These are phyloP conservation scores for Nothophytophthora sp. DNA, from an alignment of 352 stramenopile species.

Conservation along the genomic window DNA sequence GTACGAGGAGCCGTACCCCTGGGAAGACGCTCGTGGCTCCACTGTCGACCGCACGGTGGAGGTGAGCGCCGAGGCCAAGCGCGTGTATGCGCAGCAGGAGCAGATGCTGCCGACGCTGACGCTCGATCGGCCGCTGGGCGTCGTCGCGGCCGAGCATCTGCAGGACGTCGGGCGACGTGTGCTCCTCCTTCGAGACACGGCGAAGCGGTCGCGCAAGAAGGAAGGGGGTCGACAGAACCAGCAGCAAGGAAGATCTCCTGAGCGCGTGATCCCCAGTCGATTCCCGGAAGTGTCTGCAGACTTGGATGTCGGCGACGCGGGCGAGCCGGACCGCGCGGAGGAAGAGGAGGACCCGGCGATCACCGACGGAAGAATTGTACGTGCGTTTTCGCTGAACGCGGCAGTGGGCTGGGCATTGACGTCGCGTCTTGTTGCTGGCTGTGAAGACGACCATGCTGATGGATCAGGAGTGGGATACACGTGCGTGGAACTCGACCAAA, in stretches of 20 bases:
- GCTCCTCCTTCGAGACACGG: slow-evolving; percentile 52
- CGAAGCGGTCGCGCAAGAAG: slow-evolving; percentile 34
- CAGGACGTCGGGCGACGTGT: slow-evolving; percentile 62
- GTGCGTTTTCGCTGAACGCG: no score
- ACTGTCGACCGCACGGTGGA: slow-evolving; percentile 49
- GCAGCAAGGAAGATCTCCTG: slow-evolving; percentile 19
- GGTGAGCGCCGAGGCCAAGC: slow-evolving; percentile 56
- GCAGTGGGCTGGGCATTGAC: neutral
- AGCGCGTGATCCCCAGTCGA: slow-evolving; percentile 57
- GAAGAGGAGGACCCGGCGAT: slow-evolving; percentile 25
- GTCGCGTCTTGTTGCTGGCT: neutral
- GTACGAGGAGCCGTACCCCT: slow-evolving; percentile 53
- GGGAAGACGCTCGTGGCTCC: slow-evolving; percentile 52
- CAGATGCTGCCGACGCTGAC: slow-evolving; percentile 52
- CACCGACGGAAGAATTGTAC: slow-evolving; percentile 56
- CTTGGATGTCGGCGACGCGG: slow-evolving; percentile 27
- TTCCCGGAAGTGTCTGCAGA: slow-evolving; percentile 34
- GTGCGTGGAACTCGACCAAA: slow-evolving; percentile 60
- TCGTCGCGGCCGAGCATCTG: slow-evolving; percentile 41
- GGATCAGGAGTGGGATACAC: slow-evolving; percentile 84
- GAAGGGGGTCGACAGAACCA: slow-evolving; percentile 9
- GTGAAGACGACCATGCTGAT: slow-evolving; percentile 70
- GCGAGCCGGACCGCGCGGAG: slow-evolving; percentile 16
- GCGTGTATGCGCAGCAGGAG: slow-evolving; percentile 55
- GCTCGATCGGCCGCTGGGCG: slow-evolving; percentile 46